Conservation (phyloP, 2,329 filamentous ascomycete genomes). For the Aureobasidium sp. region DNA sequence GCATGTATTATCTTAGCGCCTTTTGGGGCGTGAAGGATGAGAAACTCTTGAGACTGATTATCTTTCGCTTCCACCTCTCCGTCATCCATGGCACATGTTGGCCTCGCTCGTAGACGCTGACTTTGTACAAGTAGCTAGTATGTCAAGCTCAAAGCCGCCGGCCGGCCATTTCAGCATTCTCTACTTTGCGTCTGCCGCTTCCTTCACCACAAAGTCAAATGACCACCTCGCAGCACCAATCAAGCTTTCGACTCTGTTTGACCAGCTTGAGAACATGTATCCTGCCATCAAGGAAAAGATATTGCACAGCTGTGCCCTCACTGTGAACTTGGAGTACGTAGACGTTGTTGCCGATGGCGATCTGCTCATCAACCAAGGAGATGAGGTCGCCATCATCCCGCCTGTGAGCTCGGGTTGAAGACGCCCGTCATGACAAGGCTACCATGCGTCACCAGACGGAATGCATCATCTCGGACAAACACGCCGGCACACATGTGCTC, state of each 20-base stretch:
- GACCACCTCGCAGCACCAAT: constrained; percentile 63
- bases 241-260: constrained; percentile 55
- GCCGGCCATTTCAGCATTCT: constrained; percentile 68
- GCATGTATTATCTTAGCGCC: constrained; percentile 46
- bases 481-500: no score
- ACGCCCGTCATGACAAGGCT: not conserved
- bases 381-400: constrained; percentile 82
- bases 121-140: constrained; percentile 19
- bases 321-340: constrained; percentile 75
- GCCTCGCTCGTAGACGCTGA: no score
- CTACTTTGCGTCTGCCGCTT: constrained; percentile 72
- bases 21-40: constrained; percentile 17
- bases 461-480: no score
- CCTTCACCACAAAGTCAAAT: constrained; percentile 60
- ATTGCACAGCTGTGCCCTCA: constrained; percentile 66
- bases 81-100: no score
- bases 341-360: constrained; percentile 52
- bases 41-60: constrained; percentile 7
- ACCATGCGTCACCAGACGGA: no score
- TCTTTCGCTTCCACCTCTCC: constrained; percentile 2
- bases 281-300: constrained; percentile 62
- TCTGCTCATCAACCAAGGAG: constrained; percentile 58
- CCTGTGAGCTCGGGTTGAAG: constrained; percentile 75
- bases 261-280: constrained; percentile 61
- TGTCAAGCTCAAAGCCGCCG: constrained; percentile 44